Base-by-base conservation (phyloP, 768 basidiomycete species). In the Rhodotorula paludigena region DNA sequence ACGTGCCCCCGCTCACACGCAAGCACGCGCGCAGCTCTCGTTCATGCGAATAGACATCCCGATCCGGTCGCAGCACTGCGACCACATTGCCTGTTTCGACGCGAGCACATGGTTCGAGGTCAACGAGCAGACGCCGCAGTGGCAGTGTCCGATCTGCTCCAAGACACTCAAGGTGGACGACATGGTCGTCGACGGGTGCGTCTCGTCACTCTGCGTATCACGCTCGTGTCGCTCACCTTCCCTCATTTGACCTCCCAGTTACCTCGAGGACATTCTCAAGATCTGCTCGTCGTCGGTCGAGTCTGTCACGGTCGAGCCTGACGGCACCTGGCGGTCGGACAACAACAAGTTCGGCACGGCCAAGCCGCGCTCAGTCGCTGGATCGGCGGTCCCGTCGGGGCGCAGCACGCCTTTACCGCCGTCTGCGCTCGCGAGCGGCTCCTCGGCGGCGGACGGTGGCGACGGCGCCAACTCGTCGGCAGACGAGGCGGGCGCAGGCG, bases 41-140 rank as follows among this genome's bases (percentile, higher is more conserved):
- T 96, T 89, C 77, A 84, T 87, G 78, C 89, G 93, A 11, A 86
- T 99, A 63, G 81, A 79, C 41, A 87, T 84, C 0, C 94, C 96
- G 14, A 87, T 89, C 77, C 89, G 94, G 38, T 93, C 96, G 1
- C 82, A 81, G n/a, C 81, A 82, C 66, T 98, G 96, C 75, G 85
- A 89, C 44, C 96, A 98, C 78, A 80, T 89, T 12, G 89, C 92
- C 73, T 99, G 96, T 77, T 99, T 98, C 79, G 96, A 99, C 78
- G 92, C 92, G 0, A 83, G 82, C 25, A 90, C 89, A 47, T 99
- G 92, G 92, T 90, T 88, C 75, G 87, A 87, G 9, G 86, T 94
- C 77, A 98, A 96, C 85, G 90, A 94, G 75, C 87, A 90, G 79
- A 97, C 92, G 15, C 96, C 94, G 4, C 92, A 92, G 38, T 99